phyloP scores from a whole-genome alignment of 2,329 filamentous ascomycete species.

The Coniella lustricola region DNA sequence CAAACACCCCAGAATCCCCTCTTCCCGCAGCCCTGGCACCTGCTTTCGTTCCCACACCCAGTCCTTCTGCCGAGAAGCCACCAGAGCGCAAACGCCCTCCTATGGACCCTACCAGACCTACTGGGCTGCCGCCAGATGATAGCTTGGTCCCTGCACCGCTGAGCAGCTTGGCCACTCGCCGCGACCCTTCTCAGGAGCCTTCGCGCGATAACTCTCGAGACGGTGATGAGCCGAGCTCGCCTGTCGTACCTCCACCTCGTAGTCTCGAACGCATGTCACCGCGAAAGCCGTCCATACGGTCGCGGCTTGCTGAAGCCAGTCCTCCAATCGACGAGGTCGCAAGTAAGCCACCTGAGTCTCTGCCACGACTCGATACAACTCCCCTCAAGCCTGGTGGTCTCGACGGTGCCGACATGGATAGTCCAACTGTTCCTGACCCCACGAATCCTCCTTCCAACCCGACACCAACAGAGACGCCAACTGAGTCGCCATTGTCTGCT shows the following conservation, averaged over 20 bases:
- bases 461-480: constrained; percentile 18
- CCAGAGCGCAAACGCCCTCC: constrained; percentile 61
- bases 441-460: constrained; percentile 12
- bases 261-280: constrained; percentile 42
- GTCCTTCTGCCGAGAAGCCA: constrained; percentile 23
- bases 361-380: constrained; percentile 10
- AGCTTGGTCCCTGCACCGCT: constrained; percentile 52
- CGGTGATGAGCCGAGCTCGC: constrained; percentile 8
- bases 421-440: constrained; percentile 15
- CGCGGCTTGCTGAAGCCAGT: constrained; percentile 26
- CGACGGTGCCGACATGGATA: constrained; percentile 6
- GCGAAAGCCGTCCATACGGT: constrained; percentile 34
- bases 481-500: constrained; percentile 24
- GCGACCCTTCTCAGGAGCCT: constrained; percentile 28
- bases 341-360: constrained; percentile 14
- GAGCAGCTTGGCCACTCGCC: constrained; percentile 42
- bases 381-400: constrained; percentile 6
- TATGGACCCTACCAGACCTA: constrained; percentile 54
- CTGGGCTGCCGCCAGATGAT: constrained; percentile 34
- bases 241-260: constrained; percentile 36
- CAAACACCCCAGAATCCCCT: constrained; percentile 20
- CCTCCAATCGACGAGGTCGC: constrained; percentile 28
- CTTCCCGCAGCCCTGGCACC: constrained; percentile 17
- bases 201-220: constrained; percentile 6
- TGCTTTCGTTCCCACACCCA: constrained; percentile 15